Evolutionary conservation across 2,329 filamentous ascomycete species (phyloP).

Genomic region (Monilinia aucupariae): DNA sequence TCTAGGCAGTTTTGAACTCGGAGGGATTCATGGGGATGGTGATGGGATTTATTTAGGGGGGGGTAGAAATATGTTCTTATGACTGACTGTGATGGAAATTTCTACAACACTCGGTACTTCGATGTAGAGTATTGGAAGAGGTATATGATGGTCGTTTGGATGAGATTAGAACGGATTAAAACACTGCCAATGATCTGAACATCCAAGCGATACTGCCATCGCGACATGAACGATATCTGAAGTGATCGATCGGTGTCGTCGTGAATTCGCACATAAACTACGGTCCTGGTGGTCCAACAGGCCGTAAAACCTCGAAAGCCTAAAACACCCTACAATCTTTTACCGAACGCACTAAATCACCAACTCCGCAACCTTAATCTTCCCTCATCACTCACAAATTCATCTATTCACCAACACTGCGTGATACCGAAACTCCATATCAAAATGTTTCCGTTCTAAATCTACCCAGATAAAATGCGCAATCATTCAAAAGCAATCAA

Average conservation of each 20-base stretch:
- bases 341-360: constrained; percentile 12
- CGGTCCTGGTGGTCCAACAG: too few species aligned
- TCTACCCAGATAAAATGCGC: not conserved
- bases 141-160: not conserved
- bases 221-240: not conserved
- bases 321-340: constrained; percentile 8
- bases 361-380: not conserved
- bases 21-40: too few species aligned
- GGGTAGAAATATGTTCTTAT: too few species aligned
- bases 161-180: not conserved
- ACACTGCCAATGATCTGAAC: not conserved
- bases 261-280: not conserved
- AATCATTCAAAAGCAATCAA: not conserved
- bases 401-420: not conserved
- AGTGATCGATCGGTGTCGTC: not conserved
- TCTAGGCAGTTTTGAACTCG: too few species aligned
- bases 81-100: too few species aligned
- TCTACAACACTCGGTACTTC: too few species aligned
- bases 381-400: too few species aligned
- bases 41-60: too few species aligned
- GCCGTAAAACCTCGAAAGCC: not conserved
- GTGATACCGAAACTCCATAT: not conserved
- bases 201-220: not conserved
- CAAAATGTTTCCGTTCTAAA: not conserved
- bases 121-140: too few species aligned